phyloP scores from a whole-genome alignment of 2,329 filamentous ascomycete species.

The Colletotrichum lentis region DNA sequence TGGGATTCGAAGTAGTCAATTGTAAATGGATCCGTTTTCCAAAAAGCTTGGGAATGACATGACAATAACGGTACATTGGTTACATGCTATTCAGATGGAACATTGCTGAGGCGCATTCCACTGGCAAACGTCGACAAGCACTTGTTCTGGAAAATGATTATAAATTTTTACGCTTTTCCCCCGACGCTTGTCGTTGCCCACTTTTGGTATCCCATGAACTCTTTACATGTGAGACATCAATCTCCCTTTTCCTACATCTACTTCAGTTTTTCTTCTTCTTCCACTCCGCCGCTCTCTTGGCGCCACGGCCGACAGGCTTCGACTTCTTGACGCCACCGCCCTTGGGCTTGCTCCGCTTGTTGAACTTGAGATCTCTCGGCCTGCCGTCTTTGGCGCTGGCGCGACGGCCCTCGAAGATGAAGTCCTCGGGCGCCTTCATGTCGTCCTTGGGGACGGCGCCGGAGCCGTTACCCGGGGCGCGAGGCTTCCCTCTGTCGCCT shows the following conservation, averaged over 20 bases:
- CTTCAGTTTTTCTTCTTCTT: slow-evolving; percentile 49
- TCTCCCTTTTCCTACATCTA: background rate
- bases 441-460: slow-evolving; percentile 40
- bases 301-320: slow-evolving; percentile 51
- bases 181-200: slow-evolving; percentile 9
- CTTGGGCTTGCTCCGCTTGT: slow-evolving; percentile 62
- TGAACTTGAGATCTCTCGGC: slow-evolving; percentile 68
- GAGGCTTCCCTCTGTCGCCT: slow-evolving; percentile 40
- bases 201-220: slow-evolving; percentile 11
- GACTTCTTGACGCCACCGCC: slow-evolving; percentile 51
- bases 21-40: slow-evolving; percentile 14
- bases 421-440: slow-evolving; percentile 69
- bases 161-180: slow-evolving; percentile 30
- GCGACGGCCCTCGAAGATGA: slow-evolving; percentile 84
- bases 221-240: slow-evolving; percentile 5
- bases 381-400: slow-evolving; percentile 73
- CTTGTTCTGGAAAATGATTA: slow-evolving; percentile 1
- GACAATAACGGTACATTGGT: too few relatives aligned
- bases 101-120: too few relatives aligned
- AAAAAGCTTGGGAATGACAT: background rate
- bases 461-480: slow-evolving; percentile 37
- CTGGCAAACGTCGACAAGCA: background rate
- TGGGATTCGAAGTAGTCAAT: slow-evolving; percentile 22
- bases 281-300: slow-evolving; percentile 55
- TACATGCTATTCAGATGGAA: background rate